Evolutionary conservation across 352 stramenopile genomes (phyloP), one percentile per base, ranked within the genome.

Genomic region (Thalassiosira exigua): DNA sequence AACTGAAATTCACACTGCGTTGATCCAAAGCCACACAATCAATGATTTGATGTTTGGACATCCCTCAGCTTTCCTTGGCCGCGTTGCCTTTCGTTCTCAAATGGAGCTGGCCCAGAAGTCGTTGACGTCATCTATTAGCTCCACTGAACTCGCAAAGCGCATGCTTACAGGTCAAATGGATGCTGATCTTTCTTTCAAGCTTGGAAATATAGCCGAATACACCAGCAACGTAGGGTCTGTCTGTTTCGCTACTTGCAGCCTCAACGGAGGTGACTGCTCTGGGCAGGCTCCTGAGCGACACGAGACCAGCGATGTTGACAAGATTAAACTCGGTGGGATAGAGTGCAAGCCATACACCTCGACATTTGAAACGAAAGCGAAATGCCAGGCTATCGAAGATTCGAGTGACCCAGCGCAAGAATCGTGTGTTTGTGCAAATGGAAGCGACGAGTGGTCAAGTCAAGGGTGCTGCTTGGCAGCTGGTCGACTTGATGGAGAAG

Each of bases 41-140:
- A 86, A 86, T 53, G 78, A 86, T 33, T 69, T 74, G 53, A 75
- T 82, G 65, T 86, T 86, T 69, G 78, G 78, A 44, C 73, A 81
- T 52, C 78, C 78, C 60, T 86, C 78, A 17, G 78, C 78, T 12
- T 82, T 65, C 41, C 60, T 83, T n/a, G 78, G 78, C 5, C 71
- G 32, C 50, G 53, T 80, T 58, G 62, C 61, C n/a, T 77, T 77
- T 32, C 5, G 41, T 36, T 53, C 67, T 50, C 69, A 80, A 44
- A 59, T 80, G 21, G 42, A 69, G 5, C 30, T 69, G 21, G 74
- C 78, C 12, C 71, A 69, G 54, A 67, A 65, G 60, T 66, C 52
- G 5, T 64, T 79, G n/a, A 26, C 52, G 58, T 58, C 69, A 22
- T 21, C 56, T 24, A 46, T 57, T 36, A 69, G 50, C 19, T 62